Base-by-base conservation (phyloP, 345 rosid genomes). In the Camelina neglecta region DNA sequence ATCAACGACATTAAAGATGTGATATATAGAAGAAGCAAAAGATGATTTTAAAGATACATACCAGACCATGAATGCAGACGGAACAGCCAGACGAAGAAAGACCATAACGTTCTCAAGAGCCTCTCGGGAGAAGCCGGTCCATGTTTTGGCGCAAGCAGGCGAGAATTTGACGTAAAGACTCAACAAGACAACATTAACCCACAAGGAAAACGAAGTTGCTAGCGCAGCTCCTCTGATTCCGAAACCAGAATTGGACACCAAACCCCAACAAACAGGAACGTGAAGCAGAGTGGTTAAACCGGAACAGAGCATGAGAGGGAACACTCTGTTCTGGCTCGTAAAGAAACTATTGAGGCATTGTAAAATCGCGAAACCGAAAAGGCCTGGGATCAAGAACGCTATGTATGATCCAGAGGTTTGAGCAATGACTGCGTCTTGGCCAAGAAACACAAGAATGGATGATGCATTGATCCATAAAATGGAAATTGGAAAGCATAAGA, bases 61-160 rank as follows among this genome's bases (percentile, higher is more conserved):
- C 86, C 89, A 86, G 50, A 80, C 83, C 97, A 88, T 89, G 51
- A 83, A 21, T 10, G 93, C 84, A 1, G 97, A 89, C 58, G 95
- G 97, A 72, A 89, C 71, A 33, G 41, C 87, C 23, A 89, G 41
- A 36, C 41, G 41, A 33, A 86, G 23, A 76, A 92, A 89, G 39
- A 54, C 65, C 60, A 65, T 11, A 39, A 85, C 39, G 41, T 81
- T 65, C 4, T 69, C 69, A 53, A 84, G 78, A 16, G 90, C 86
- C 60, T 85, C 89, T 75, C 12, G 82, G 0, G 97, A 88, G 74
- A 92, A 92, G 6, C 97, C 95, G 0, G 80, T 65, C 95, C 95
- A 88, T 24, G 91, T 85, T 62, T 78, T 79, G 1, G 80, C 29
- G 42, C 91, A 91, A 1, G 86, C 69, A 72, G 91, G 55, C 13